Percentiles rank a stretch among this genome's conserved stretches.
These are phyloP conservation scores for Blastobotrys muscicola DNA, from an alignment of 805 yeast genomes.

Conservation along the genomic window DNA sequence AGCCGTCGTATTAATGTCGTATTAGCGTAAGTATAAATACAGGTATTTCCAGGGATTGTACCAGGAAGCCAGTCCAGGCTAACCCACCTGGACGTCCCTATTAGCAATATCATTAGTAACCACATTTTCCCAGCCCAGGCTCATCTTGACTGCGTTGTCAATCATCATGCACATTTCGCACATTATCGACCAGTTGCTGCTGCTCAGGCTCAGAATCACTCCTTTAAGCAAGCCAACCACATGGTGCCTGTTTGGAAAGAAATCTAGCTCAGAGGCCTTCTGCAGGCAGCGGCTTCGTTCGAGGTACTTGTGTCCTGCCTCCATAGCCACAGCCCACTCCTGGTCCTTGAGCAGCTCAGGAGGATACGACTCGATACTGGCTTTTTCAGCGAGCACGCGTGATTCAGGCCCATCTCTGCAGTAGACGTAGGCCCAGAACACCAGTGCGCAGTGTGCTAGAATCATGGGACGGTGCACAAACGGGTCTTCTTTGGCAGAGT, in stretches of 20 bases:
- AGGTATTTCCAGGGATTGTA: too few relatives aligned
- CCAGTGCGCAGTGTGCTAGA: constrained; percentile 20
- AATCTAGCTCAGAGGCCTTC: constrained; percentile 6
- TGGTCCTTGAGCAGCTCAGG: constrained; percentile 11
- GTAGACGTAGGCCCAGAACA: constrained; percentile 24
- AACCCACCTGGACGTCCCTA: too few relatives aligned
- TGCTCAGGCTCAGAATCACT: constrained; percentile 8
- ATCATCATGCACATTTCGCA: constrained; percentile 46
- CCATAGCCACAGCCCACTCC: constrained; percentile 28
- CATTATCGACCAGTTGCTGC: constrained; percentile 43
- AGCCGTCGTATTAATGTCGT: too few relatives aligned
- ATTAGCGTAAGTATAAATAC: too few relatives aligned
- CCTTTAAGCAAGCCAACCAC: constrained; percentile 42
- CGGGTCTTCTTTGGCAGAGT: constrained; percentile 14
- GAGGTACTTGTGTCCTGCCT: constrained; percentile 42
- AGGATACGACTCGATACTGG: constrained; percentile 1
- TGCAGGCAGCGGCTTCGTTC: constrained; percentile 26
- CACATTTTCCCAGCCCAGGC: constrained; percentile 35
- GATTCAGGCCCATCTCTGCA: constrained; percentile 24
- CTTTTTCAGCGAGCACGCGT: constrained; percentile 10
- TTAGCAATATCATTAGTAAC: too few relatives aligned
- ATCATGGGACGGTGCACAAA: constrained; percentile 19
- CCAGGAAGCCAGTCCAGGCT: too few relatives aligned
- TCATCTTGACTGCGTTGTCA: constrained; percentile 44
- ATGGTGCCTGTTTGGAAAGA: constrained; percentile 35